These are phyloP conservation scores for Scutellaria galericulata DNA, from an alignment of 257 asterid genomes.

Conservation along the genomic window DNA sequence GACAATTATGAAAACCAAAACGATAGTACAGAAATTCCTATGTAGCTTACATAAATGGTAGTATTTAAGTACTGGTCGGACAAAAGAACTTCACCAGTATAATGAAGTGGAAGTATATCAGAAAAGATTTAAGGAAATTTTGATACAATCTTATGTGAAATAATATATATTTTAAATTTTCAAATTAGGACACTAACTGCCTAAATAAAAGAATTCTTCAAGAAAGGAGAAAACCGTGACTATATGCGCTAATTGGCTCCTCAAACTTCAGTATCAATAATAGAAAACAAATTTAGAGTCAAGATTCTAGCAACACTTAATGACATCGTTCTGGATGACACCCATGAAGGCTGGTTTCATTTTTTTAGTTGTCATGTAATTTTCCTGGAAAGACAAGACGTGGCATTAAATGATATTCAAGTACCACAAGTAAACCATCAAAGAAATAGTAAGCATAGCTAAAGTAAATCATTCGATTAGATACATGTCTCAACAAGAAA, in stretches of 20 bases:
- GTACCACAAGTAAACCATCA: not conserved
- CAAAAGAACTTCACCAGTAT: constrained; percentile 18
- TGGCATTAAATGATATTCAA: not conserved
- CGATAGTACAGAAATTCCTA: not conserved
- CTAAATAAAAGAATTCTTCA: not conserved
- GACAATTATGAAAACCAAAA: constrained; percentile 17
- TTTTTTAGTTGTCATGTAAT: not conserved
- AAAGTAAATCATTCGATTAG: not conserved
- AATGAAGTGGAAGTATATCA: not conserved
- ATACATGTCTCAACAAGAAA: not conserved
- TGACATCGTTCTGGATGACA: not conserved
- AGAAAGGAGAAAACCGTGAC: not conserved
- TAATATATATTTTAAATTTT: not conserved
- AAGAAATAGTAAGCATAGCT: not conserved
- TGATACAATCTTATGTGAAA: constrained; percentile 2
- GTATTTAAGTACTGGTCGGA: not conserved
- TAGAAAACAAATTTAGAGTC: not conserved
- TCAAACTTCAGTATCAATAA: not conserved
- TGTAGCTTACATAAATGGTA: not conserved
- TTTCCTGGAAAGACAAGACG: not conserved
- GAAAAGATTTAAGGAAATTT: constrained; percentile 5
- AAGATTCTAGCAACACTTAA: not conserved
- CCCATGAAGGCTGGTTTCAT: not conserved
- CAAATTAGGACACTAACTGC: not conserved
- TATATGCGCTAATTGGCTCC: not conserved